These are phyloP conservation scores for Boletus speciosus DNA, from an alignment of 768 basidiomycete genomes.

Conservation along the genomic window DNA sequence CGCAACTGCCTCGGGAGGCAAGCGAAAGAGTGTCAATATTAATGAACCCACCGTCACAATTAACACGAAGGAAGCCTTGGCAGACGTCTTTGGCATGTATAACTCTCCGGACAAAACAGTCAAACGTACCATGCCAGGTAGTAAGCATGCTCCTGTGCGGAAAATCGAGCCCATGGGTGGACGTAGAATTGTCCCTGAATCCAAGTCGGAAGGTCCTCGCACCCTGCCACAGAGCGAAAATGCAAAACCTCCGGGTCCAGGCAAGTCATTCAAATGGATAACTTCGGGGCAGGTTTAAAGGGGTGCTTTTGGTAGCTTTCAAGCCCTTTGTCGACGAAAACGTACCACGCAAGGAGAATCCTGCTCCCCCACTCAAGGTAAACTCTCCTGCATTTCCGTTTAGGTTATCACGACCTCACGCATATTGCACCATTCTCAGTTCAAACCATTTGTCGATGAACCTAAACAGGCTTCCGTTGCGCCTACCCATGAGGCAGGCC, in stretches of 20 bases:
- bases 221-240: slow-evolving; percentile 28
- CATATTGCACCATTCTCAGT: slow-evolving; percentile 37
- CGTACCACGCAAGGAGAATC: slow-evolving; percentile 42
- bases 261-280: slow-evolving; percentile 23
- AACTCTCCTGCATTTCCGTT: background rate
- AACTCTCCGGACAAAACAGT: slow-evolving; percentile 83
- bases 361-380: slow-evolving; percentile 26
- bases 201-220: slow-evolving; percentile 34
- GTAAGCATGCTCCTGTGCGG: slow-evolving; percentile 69
- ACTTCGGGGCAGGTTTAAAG: slow-evolving; percentile 19
- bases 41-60: slow-evolving; percentile 89
- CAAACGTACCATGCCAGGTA: slow-evolving; percentile 53
- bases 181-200: slow-evolving; percentile 18
- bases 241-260: slow-evolving; percentile 34
- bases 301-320: slow-evolving; percentile 35
- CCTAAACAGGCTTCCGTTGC: slow-evolving; percentile 40
- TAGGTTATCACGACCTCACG: slow-evolving; percentile 1
- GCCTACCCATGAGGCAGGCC: slow-evolving; percentile 28
- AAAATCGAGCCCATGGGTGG: slow-evolving; percentile 57
- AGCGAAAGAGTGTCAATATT: slow-evolving; percentile 44
- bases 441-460: slow-evolving; percentile 65
- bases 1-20: slow-evolving; percentile 25
- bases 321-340: slow-evolving; percentile 71
- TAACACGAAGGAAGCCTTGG: slow-evolving; percentile 93
- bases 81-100: slow-evolving; percentile 94